phyloP scores from a whole-genome alignment of 2,329 filamentous ascomycete species.

The Ophiocordyceps australis region DNA sequence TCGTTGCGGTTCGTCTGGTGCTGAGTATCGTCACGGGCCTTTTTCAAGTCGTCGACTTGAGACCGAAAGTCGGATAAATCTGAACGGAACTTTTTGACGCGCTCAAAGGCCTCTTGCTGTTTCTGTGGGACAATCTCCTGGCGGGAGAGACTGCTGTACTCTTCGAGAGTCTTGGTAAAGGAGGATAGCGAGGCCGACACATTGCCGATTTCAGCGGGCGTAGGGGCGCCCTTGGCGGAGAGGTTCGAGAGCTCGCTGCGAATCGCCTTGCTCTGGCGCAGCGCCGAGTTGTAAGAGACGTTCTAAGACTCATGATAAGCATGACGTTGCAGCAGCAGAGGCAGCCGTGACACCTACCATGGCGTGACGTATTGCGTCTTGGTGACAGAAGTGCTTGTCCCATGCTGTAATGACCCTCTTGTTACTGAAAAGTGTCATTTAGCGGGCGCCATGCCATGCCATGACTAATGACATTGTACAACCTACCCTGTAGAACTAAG shows the following conservation, averaged over 20 bases:
- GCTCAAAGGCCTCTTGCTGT: conserved; percentile 75
- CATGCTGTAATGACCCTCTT: too few relatives aligned
- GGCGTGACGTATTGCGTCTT: too few relatives aligned
- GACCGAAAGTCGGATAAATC: conserved; percentile 68
- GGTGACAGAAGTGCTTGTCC: too few relatives aligned
- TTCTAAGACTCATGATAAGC: conserved; percentile 31
- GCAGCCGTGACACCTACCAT: neutral
- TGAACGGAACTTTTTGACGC: conserved; percentile 66
- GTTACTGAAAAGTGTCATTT: too few relatives aligned
- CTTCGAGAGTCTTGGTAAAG: conserved; percentile 79
- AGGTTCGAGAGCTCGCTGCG: conserved; percentile 59
- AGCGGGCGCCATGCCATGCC: too few relatives aligned
- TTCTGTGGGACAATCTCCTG: conserved; percentile 84
- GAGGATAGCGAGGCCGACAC: conserved; percentile 61
- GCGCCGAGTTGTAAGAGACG: conserved; percentile 67
- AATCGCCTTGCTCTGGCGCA: conserved; percentile 69
- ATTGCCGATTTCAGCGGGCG: conserved; percentile 40
- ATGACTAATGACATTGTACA: too few relatives aligned
- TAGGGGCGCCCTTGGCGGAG: conserved; percentile 43
- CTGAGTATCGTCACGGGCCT: conserved; percentile 55
- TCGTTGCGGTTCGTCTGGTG: conserved; percentile 54
- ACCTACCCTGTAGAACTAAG: too few relatives aligned
- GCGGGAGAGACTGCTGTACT: conserved; percentile 71
- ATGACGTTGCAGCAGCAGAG: neutral
- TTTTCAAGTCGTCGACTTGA: conserved; percentile 62